Percentiles rank a stretch among this genome's conserved stretches.
Conservation (phyloP, 148 eudicot species). For the Camellia granthamiana region DNA sequence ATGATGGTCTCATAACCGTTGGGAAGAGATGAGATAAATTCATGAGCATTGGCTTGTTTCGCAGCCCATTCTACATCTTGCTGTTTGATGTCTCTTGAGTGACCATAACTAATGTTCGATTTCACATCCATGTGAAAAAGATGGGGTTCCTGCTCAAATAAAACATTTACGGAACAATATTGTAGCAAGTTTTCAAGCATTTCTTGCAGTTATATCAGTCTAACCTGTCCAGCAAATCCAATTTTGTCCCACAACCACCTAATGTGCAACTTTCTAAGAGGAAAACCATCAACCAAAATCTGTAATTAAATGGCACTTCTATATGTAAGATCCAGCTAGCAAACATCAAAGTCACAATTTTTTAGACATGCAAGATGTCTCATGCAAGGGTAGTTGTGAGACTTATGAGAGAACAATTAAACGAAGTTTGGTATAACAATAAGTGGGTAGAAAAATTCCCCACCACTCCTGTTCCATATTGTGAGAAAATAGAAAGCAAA, state of each 20-base stretch:
- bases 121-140: slow-evolving; percentile 45
- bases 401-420: neutral
- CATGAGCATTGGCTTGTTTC: slow-evolving; percentile 43
- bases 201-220: slow-evolving; percentile 15
- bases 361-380: neutral
- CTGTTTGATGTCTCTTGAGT: slow-evolving; percentile 23
- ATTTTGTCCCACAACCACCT: slow-evolving; percentile 41
- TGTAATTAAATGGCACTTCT: slow-evolving; percentile 17
- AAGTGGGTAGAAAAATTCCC: too few species aligned
- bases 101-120: slow-evolving; percentile 48
- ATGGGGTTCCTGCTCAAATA: slow-evolving; percentile 40
- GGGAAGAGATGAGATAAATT: slow-evolving; percentile 50
- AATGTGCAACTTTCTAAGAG: slow-evolving; percentile 34
- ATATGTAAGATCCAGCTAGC: neutral
- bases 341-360: neutral
- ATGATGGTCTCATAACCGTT: slow-evolving; percentile 43
- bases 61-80: slow-evolving; percentile 53
- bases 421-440: too few species aligned
- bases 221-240: slow-evolving; percentile 57
- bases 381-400: neutral
- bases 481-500: too few species aligned
- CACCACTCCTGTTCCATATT: too few species aligned
- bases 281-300: slow-evolving; percentile 47
- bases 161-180: neutral
- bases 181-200: neutral